Conservation (phyloP, 768 basidiomycete species). For the Macrocybe gigantea region DNA sequence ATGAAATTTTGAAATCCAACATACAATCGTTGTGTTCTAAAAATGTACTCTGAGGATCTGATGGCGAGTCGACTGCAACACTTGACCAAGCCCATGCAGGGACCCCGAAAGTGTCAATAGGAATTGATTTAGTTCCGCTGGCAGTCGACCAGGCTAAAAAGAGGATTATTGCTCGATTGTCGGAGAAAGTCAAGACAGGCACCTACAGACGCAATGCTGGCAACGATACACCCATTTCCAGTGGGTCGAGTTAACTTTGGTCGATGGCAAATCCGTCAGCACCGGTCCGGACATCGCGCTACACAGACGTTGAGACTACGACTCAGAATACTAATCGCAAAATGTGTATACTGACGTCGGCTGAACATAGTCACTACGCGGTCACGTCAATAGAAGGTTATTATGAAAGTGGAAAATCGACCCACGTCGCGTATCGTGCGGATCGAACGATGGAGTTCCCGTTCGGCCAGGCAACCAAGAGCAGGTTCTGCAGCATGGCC, state of each 20-base stretch:
- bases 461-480: slow-evolving; percentile 60
- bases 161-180: not conserved
- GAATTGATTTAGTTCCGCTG: slow-evolving; percentile 30
- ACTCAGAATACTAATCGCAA: not conserved
- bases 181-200: not conserved
- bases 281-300: slow-evolving; percentile 45
- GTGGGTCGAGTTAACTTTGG: slow-evolving; percentile 50
- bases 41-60: slow-evolving; percentile 46
- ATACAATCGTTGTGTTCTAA: slow-evolving; percentile 55
- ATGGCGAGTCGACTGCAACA: slow-evolving; percentile 39
- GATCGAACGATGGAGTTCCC: slow-evolving; percentile 46
- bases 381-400: not conserved
- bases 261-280: slow-evolving; percentile 45
- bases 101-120: slow-evolving; percentile 26
- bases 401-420: slow-evolving; percentile 5
- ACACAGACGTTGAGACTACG: not conserved
- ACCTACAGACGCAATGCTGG: slow-evolving; percentile 58
- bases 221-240: slow-evolving; percentile 69
- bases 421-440: slow-evolving; percentile 49
- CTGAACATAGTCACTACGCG: slow-evolving; percentile 40
- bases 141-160: slow-evolving; percentile 31
- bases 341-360: slow-evolving; percentile 33
- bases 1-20: slow-evolving; percentile 8
- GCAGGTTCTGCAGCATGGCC: slow-evolving; percentile 48
- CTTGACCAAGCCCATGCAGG: slow-evolving; percentile 47